A percentile compares a stretch with the other conserved stretches of the same genome.
These are phyloP conservation scores for Biscutella laevigata DNA, from an alignment of 441 rosid species.

Conservation along the genomic window DNA sequence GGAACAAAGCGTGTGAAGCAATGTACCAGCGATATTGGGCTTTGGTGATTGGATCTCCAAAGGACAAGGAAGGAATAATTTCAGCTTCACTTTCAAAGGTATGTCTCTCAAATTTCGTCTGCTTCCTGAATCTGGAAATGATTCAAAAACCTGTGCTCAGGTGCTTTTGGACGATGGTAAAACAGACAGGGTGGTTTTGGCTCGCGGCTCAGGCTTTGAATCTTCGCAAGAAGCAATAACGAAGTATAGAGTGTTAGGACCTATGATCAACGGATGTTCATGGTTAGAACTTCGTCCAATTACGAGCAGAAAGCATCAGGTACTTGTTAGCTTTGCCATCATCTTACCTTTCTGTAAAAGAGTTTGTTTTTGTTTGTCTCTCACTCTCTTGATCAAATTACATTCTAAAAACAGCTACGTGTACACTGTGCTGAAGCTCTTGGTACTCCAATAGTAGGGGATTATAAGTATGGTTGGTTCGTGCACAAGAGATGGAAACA, in stretches of 20 bases:
- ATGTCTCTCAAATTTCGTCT: slow-evolving; percentile 1
- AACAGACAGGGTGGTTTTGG: slow-evolving; percentile 70
- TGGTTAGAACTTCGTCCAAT: slow-evolving; percentile 55
- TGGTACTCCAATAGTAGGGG: slow-evolving; percentile 65
- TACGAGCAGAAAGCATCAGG: slow-evolving; percentile 69
- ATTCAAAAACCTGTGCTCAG: slow-evolving; percentile 24
- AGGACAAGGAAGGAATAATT: slow-evolving; percentile 69
- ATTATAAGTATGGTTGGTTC: slow-evolving; percentile 69
- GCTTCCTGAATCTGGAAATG: neutral
- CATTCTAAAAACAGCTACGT: slow-evolving; percentile 38
- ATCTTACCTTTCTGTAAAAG: neutral
- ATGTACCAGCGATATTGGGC: slow-evolving; percentile 77
- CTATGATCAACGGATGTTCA: slow-evolving; percentile 60
- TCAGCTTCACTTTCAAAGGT: slow-evolving; percentile 80
- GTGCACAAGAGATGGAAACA: slow-evolving; percentile 61
- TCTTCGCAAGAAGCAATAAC: slow-evolving; percentile 72
- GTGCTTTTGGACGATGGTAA: slow-evolving; percentile 82
- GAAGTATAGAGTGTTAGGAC: slow-evolving; percentile 77
- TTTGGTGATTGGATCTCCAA: slow-evolving; percentile 77
- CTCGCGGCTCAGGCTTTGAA: slow-evolving; percentile 55
- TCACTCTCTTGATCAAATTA: neutral
- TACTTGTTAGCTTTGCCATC: slow-evolving; percentile 13
- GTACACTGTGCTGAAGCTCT: slow-evolving; percentile 74
- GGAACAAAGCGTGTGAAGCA: slow-evolving; percentile 67
- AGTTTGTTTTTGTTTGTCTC: neutral